Conservation (phyloP, 2,329 filamentous ascomycete species). For the Elsinoe fawcettii region DNA sequence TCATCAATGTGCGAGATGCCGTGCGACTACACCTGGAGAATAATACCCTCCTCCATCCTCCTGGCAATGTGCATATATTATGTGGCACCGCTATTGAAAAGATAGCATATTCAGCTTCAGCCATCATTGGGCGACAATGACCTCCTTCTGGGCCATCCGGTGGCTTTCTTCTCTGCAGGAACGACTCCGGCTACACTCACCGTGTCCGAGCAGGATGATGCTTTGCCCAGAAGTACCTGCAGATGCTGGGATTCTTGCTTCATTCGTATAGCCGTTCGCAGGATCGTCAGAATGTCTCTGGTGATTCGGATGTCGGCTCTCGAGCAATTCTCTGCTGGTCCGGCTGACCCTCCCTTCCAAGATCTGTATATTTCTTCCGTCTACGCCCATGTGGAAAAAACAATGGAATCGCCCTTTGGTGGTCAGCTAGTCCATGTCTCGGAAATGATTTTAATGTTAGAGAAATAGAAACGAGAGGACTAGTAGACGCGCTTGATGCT, state of each 20-base stretch:
- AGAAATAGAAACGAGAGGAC: conserved; percentile 10
- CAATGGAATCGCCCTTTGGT: not conserved
- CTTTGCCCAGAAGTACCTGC: conserved; percentile 11
- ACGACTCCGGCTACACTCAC: conserved; percentile 7
- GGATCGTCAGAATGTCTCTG: not conserved
- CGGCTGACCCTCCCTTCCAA: no score
- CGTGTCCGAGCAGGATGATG: not conserved
- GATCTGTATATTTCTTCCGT: conserved; percentile 1
- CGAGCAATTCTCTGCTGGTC: no score
- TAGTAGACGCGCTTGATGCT: conserved; percentile 2
- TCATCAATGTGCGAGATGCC: not conserved
- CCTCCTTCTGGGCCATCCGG: not conserved
- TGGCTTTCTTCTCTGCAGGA: conserved; percentile 6
- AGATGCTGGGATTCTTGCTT: not conserved
- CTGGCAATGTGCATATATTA: not conserved
- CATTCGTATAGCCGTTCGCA: conserved; percentile 1
- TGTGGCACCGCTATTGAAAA: not conserved
- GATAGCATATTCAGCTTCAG: not conserved
- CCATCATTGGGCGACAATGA: not conserved
- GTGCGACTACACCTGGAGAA: not conserved
- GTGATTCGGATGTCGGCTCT: conserved; percentile 3
- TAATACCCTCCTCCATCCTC: not conserved
- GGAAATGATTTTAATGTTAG: conserved; percentile 14
- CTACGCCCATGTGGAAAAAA: not conserved
- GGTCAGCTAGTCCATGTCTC: conserved; percentile 6